phyloP scores from a whole-genome alignment of 1,284 basidiomycete species.

The Microbotryum lychnidis-dioicae region DNA sequence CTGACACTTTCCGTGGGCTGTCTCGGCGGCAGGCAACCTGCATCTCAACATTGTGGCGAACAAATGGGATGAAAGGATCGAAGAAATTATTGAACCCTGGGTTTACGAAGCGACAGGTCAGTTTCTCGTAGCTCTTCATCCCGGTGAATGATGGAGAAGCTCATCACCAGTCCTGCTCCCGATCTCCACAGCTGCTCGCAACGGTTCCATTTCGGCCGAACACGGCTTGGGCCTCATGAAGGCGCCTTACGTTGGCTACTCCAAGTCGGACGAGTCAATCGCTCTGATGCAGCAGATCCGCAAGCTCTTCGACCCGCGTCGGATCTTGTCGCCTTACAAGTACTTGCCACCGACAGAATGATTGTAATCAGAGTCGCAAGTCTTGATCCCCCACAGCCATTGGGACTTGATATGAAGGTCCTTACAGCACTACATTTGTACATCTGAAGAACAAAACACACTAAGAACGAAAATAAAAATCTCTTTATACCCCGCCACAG shows the following conservation, averaged over 20 bases:
- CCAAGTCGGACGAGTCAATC: slow-evolving; percentile 70
- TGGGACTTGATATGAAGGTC: background rate
- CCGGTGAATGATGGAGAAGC: background rate
- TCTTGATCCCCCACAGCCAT: no score
- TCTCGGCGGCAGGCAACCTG: slow-evolving; percentile 60
- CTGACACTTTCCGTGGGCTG: slow-evolving; percentile 16
- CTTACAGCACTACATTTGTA: background rate
- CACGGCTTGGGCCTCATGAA: slow-evolving; percentile 96
- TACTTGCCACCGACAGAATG: slow-evolving; percentile 16
- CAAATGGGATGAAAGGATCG: slow-evolving; percentile 71
- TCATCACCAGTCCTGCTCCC: background rate
- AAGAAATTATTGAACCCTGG: slow-evolving; percentile 84
- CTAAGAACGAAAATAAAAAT: no score
- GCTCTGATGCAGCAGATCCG: slow-evolving; percentile 87
- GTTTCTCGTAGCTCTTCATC: slow-evolving; percentile 47
- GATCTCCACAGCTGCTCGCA: slow-evolving; percentile 23
- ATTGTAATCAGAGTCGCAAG: background rate
- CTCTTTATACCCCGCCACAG: no score
- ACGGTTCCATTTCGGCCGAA: slow-evolving; percentile 89
- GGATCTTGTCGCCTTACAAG: slow-evolving; percentile 74
- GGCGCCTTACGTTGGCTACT: slow-evolving; percentile 80
- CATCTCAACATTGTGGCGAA: slow-evolving; percentile 91
- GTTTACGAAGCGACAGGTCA: slow-evolving; percentile 77
- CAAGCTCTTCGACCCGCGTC: slow-evolving; percentile 78
- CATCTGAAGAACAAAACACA: background rate